Percentiles rank a stretch among this genome's conserved stretches.
These are phyloP conservation scores for Trichocomaceae sp. DNA, from an alignment of 2,329 filamentous ascomycete species.

Conservation along the genomic window DNA sequence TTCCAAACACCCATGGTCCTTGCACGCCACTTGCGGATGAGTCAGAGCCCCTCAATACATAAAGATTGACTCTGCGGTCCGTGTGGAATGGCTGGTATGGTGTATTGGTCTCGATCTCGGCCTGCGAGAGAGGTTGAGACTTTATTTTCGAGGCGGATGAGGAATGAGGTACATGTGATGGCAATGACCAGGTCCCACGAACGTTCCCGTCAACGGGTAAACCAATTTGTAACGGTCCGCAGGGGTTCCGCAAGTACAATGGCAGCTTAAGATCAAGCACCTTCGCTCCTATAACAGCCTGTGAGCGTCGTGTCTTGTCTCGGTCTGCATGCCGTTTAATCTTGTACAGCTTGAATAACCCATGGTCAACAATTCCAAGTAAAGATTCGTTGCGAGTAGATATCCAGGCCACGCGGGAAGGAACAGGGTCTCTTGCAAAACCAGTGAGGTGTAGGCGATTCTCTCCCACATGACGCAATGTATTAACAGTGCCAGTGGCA, in stretches of 20 bases:
- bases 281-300: conserved; percentile 50
- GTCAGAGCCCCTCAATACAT: conserved; percentile 51
- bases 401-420: conserved; percentile 43
- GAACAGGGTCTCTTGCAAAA: conserved; percentile 31
- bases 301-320: conserved; percentile 48
- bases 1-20: conserved; percentile 50
- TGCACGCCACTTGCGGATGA: conserved; percentile 32
- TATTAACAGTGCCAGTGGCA: conserved; percentile 44
- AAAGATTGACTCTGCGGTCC: conserved; percentile 73
- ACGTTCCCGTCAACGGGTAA: conserved; percentile 42
- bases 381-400: conserved; percentile 36
- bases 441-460: conserved; percentile 43
- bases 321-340: conserved; percentile 41
- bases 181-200: conserved; percentile 38
- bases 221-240: conserved; percentile 52
- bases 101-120: conserved; percentile 91
- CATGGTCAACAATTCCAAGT: conserved; percentile 41
- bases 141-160: conserved; percentile 33
- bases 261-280: conserved; percentile 63
- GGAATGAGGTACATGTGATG: conserved; percentile 36
- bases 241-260: conserved; percentile 52
- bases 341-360: conserved; percentile 40
- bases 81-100: conserved; percentile 96
- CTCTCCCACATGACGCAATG: conserved; percentile 42
- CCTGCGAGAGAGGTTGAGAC: conserved; percentile 60